Evolutionary conservation across 257 asterid species (phyloP).

Genomic region (Agastache rugosa): DNA sequence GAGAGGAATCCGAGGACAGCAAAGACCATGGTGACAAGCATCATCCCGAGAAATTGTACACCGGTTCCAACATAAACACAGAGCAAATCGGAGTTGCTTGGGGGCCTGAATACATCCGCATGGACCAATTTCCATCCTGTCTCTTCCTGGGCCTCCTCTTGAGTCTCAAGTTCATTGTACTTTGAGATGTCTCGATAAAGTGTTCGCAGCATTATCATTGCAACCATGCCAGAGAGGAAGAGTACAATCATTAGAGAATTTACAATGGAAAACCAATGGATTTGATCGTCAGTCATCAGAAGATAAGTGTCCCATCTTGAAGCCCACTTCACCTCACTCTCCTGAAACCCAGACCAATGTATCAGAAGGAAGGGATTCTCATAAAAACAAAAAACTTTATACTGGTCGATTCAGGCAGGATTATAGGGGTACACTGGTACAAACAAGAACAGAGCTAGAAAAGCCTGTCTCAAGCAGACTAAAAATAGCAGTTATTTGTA

Average conservation of each 20-base stretch:
- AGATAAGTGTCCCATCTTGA: constrained; percentile 88
- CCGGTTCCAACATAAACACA: constrained; percentile 80
- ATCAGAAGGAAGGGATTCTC: background rate
- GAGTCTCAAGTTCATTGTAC: constrained; percentile 80
- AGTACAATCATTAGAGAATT: constrained; percentile 81
- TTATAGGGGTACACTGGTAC: too few species aligned
- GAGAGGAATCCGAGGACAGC: constrained; percentile 85
- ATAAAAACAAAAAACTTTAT: background rate
- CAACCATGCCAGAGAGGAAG: constrained; percentile 87
- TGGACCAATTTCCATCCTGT: constrained; percentile 85
- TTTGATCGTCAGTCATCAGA: constrained; percentile 76
- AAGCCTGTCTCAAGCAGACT: too few species aligned
- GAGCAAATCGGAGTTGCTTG: constrained; percentile 64
- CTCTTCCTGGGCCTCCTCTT: constrained; percentile 84
- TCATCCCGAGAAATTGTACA: constrained; percentile 66
- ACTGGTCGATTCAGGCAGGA: too few species aligned
- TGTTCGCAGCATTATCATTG: constrained; percentile 77
- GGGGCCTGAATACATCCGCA: constrained; percentile 75
- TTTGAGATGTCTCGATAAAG: constrained; percentile 79
- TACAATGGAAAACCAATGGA: constrained; percentile 85
- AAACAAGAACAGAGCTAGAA: too few species aligned
- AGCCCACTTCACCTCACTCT: constrained; percentile 87
- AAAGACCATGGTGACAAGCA: constrained; percentile 66
- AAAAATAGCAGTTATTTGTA: too few species aligned
- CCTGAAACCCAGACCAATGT: constrained; percentile 48